phyloP scores from a whole-genome alignment of 257 asterid genomes.

The Solanum verrucosum region DNA sequence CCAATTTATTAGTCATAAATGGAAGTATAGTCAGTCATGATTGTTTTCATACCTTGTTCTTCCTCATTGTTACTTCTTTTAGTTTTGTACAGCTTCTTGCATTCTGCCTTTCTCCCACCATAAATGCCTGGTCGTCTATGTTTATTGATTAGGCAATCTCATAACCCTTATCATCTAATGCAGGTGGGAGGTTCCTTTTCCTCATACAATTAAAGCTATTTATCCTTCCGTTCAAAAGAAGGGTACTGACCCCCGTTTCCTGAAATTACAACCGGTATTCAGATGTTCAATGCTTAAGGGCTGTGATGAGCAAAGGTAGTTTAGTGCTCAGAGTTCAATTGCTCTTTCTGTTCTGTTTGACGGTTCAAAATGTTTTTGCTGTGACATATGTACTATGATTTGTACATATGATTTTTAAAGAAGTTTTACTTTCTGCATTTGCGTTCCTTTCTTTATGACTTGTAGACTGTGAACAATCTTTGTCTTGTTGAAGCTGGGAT shows the following conservation, averaged over 20 bases:
- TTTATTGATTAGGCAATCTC: conserved; percentile 3
- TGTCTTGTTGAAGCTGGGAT: not conserved
- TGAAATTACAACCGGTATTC: conserved; percentile 78
- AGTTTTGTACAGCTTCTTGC: not conserved
- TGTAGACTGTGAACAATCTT: not conserved
- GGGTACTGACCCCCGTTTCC: conserved; percentile 85
- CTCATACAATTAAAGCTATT: conserved; percentile 46
- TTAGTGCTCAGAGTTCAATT: not conserved
- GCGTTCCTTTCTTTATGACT: not conserved
- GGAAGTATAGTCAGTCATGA: not conserved
- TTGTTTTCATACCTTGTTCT: not conserved
- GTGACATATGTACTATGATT: not conserved
- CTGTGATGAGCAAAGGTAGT: conserved; percentile 75
- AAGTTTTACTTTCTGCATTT: not conserved
- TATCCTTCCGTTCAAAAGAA: conserved; percentile 42
- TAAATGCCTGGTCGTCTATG: not conserved
- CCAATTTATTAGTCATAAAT: not conserved
- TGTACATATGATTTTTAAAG: not conserved
- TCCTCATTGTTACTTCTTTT: conserved; percentile 1
- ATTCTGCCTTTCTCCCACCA: conserved; percentile 1
- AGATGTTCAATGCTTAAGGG: conserved; percentile 65
- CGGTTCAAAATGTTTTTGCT: not conserved
- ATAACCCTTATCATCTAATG: conserved; percentile 11
- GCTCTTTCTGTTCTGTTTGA: not conserved
- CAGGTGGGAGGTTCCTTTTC: conserved; percentile 99